Conservation (phyloP, 2,329 filamentous ascomycete species). For the Cryoendolithus antarcticus region DNA sequence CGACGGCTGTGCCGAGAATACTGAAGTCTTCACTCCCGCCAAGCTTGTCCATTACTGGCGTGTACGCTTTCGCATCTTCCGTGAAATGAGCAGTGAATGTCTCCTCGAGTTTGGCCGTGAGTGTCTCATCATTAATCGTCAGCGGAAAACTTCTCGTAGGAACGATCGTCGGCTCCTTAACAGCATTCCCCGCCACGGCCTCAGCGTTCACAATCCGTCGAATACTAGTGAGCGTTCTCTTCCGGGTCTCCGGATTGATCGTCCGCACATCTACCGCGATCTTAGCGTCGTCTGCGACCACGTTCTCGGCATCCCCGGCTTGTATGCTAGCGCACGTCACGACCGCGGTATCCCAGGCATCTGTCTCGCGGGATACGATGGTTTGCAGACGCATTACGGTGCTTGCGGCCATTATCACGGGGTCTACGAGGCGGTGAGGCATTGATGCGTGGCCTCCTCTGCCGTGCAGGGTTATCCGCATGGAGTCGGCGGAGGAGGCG, state of each 20-base stretch:
- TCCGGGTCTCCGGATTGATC: conserved; percentile 33
- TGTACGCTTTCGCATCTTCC: conserved; percentile 21
- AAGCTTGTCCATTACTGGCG: conserved; percentile 29
- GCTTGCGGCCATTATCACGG: conserved; percentile 44
- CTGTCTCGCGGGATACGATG: conserved; percentile 41
- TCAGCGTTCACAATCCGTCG: conserved; percentile 45
- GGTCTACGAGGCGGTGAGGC: conserved; percentile 46
- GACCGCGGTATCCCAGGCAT: conserved; percentile 41
- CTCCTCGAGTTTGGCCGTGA: conserved; percentile 31
- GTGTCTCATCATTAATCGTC: conserved; percentile 38
- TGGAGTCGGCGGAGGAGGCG: conserved; percentile 29
- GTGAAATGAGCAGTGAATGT: conserved; percentile 37
- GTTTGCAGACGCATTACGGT: conserved; percentile 46
- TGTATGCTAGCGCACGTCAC: conserved; percentile 48
- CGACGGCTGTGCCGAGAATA: conserved; percentile 39
- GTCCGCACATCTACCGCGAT: conserved; percentile 45
- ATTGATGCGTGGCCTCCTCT: conserved; percentile 46
- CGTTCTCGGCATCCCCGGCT: conserved; percentile 48
- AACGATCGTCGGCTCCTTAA: conserved; percentile 31
- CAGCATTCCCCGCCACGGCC: conserved; percentile 35
- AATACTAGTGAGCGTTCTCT: conserved; percentile 36
- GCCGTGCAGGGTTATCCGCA: conserved; percentile 42
- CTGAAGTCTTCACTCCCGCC: conserved; percentile 47
- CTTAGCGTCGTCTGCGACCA: conserved; percentile 44
- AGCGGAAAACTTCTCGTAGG: conserved; percentile 34